Base-by-base conservation (phyloP, 305 asterid species). In the Stenogyne calaminthoides region DNA sequence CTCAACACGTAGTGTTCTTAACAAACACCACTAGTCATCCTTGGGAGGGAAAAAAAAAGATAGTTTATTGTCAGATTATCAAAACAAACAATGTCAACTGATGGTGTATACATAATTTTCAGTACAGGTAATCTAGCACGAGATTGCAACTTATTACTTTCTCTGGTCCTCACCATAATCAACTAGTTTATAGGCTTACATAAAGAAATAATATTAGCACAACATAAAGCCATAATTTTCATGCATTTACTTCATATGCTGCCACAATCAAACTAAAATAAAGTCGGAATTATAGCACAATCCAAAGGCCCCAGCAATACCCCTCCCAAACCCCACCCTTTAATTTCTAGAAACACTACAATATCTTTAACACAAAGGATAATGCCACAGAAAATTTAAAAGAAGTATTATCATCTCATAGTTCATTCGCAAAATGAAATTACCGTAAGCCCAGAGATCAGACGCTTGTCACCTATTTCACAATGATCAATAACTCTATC, bases 401-500 rank as follows among this genome's bases (percentile, higher is more conserved):
- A 15, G n/a, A 67, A 47, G n/a, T 67, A 16, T 6, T 3, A 18
- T 47, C 9, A 15, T 68, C 42, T 52, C 11, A 7, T 65, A 25
- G 64, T 55, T 40, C 34, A 51, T 20, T 69, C 65, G 56, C 25
- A 37, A 27, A 69, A 76, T 47, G 73, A 73, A 79, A 74, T 66
- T 83, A 91, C 97, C 88, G 87, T 86, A 39, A 91, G 96, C 40
- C 72, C 51, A 77, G 96, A 96, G 73, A 93, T 84, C 67, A 93
- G 94, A 20, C 97, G 96, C 69, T 84, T 80, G 85, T 93, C 98
- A 27, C 88, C 85, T 27, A 67, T 86, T 73, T 89, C 98, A 68
- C 91, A 86, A 81, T 89, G 88, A 80, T 91, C 97, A 67, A 88
- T 93, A 32, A 93, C 96, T 78, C 98, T 83, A 77, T 93, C 97